Evolutionary conservation across 768 basidiomycete genomes (phyloP), one percentile per base, ranked within the genome.

Genomic region (Lentinula sp.): DNA sequence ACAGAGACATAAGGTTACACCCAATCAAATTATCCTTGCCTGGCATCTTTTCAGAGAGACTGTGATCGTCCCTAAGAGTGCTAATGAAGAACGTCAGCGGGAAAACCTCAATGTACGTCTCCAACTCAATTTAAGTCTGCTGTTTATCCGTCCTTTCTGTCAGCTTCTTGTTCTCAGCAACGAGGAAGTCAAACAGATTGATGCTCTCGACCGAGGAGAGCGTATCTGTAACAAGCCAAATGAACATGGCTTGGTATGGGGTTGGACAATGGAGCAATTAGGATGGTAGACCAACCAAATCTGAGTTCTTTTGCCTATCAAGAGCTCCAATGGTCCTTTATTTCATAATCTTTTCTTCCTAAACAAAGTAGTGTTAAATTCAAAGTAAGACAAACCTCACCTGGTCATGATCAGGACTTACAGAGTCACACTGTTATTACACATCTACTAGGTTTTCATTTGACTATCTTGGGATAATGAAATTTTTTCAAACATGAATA

Each of bases 31-130:
- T 39, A 76, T 77, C 32, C 68, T 85, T 7, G 77, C 79, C 0
- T 85, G 83, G 83, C 79, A 82, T 64, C 51, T 83, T 42, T 73
- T 77, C 16, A 70, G 81, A 28, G 77, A 78, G 0, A 76, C 75
- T 5, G 68, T 74, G 18, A 73, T 77, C 5, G 71, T 83, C 3
- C 81, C 83, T 2, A 82, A 81, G 72, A 82, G 80, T 59, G 70
- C 71, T 18, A 74, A 83, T 61, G 66, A 67, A 18, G 75, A 75
- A 20, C 72, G 79, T 50, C 82, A 85, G 69, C 78, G 75, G 66
- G 76, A 79, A 60, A 85, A 85, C 62, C 61, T 84, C 39, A 77
- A 67, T 28, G 83, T 82, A 60, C 53, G 76, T 70, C 35, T 36
- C 23, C 55, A 33, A 36, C 37, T 13, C n/a, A 28, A 39, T n/a